Evolutionary conservation across 73 alveolate species (phyloP).

Genomic region (Stentor roeselii): DNA sequence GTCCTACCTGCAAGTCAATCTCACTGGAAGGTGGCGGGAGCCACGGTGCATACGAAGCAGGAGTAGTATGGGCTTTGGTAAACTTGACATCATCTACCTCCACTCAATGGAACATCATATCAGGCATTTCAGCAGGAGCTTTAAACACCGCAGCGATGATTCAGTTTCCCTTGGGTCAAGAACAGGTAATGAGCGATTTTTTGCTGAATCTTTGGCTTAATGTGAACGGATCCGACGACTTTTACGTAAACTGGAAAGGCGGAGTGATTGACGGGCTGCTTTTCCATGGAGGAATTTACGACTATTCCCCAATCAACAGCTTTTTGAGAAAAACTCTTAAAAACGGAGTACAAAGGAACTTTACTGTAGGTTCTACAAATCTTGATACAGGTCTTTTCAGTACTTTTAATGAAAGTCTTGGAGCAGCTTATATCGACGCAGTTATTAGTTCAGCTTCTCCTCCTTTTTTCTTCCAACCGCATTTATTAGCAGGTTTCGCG

Average conservation of each 20-base stretch:
- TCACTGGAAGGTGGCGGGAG: slow-evolving; percentile 65
- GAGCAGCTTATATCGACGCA: neutral
- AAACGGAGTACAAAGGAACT: neutral
- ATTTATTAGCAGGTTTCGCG: slow-evolving; percentile 22
- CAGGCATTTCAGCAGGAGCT: slow-evolving; percentile 67
- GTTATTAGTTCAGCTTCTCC: slow-evolving; percentile 1
- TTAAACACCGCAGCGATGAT: slow-evolving; percentile 47
- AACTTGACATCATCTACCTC: slow-evolving; percentile 25
- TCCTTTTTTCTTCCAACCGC: slow-evolving; percentile 38
- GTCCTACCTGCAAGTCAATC: slow-evolving; percentile 45
- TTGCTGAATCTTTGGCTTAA: slow-evolving; percentile 28
- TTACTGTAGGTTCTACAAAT: slow-evolving; percentile 18
- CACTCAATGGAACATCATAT: slow-evolving; percentile 44
- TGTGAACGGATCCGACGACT: neutral
- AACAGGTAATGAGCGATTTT: slow-evolving; percentile 37
- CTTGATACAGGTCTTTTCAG: slow-evolving; percentile 3
- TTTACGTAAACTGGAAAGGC: slow-evolving; percentile 21
- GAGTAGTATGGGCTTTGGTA: slow-evolving; percentile 44
- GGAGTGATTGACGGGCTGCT: slow-evolving; percentile 16
- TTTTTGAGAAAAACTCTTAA: neutral
- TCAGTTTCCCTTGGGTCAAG: slow-evolving; percentile 35
- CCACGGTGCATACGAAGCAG: slow-evolving; percentile 65
- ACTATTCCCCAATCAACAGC: neutral
- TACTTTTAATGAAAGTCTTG: slow-evolving; percentile 5
- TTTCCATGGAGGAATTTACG: slow-evolving; percentile 5